phyloP scores from a whole-genome alignment of 495 filamentous ascomycete genomes.

The Neurospora sp. region DNA sequence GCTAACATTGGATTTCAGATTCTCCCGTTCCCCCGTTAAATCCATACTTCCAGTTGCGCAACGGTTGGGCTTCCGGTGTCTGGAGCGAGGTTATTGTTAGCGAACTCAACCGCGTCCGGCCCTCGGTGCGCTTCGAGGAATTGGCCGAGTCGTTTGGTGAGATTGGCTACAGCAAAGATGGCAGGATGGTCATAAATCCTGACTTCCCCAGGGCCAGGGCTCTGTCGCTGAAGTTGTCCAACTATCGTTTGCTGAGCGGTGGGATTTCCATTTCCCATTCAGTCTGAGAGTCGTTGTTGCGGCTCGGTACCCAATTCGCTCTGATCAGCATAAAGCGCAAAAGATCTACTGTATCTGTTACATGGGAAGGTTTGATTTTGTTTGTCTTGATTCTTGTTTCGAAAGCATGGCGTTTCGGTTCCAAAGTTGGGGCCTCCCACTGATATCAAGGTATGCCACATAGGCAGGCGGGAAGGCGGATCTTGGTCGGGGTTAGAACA shows the following conservation, averaged over 20 bases:
- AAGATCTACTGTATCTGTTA: neutral
- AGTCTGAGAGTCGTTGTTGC: neutral
- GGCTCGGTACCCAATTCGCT: neutral
- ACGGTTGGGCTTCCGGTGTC: conserved; percentile 51
- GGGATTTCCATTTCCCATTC: conserved; percentile 22
- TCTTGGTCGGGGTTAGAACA: neutral
- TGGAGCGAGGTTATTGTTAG: conserved; percentile 58
- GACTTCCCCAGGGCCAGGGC: conserved; percentile 36
- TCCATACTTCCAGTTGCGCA: conserved; percentile 52
- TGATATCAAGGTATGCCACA: neutral
- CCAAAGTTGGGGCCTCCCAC: neutral
- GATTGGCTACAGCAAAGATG: conserved; percentile 41
- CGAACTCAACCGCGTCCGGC: conserved; percentile 42
- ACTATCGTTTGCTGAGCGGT: conserved; percentile 34
- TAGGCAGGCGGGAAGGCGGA: neutral
- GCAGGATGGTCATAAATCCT: conserved; percentile 35
- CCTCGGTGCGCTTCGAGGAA: conserved; percentile 45
- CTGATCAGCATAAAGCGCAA: neutral
- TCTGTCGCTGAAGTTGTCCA: conserved; percentile 36
- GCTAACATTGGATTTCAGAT: conserved; percentile 23
- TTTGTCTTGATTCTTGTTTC: neutral
- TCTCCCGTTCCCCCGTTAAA: conserved; percentile 49
- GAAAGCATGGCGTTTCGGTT: neutral
- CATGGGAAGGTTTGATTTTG: neutral
- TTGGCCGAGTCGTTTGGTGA: conserved; percentile 46